These are phyloP conservation scores for Eucalyptus virginea DNA, from an alignment of 345 rosid genomes.

Conservation along the genomic window DNA sequence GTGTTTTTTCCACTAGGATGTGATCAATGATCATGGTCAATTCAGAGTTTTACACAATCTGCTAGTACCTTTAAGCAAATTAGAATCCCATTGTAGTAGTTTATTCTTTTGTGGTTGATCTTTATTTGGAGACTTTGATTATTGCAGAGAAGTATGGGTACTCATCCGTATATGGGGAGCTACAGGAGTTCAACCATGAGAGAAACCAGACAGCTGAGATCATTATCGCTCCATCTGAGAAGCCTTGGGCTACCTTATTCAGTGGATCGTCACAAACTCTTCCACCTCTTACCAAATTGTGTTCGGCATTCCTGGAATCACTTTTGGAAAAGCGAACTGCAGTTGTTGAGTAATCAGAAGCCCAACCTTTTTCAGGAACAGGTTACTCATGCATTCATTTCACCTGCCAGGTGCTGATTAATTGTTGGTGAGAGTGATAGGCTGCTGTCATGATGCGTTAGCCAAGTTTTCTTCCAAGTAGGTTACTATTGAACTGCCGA, in stretches of 20 bases:
- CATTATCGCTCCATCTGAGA: constrained; percentile 42
- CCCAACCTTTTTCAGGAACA: not conserved
- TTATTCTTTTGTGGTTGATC: not conserved
- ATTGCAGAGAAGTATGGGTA: constrained; percentile 46
- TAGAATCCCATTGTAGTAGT: not conserved
- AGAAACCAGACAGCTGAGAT: constrained; percentile 15
- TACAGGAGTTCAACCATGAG: constrained; percentile 35
- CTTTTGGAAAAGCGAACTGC: constrained; percentile 65
- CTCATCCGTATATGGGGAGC: constrained; percentile 64
- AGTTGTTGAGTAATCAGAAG: constrained; percentile 21
- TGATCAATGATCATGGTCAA: not conserved
- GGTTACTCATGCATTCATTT: not conserved
- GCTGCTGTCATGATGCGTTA: not conserved
- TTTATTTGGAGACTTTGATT: not conserved
- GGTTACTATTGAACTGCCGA: not conserved
- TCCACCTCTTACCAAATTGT: constrained; percentile 72
- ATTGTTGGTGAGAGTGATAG: not conserved
- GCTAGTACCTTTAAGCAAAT: not conserved
- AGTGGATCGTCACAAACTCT: constrained; percentile 72
- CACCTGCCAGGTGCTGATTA: not conserved
- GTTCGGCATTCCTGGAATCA: constrained; percentile 60
- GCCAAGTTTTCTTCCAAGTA: not conserved
- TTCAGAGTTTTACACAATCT: not conserved
- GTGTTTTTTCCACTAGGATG: not conserved
- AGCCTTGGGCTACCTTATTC: constrained; percentile 82